phyloP scores from a whole-genome alignment of 768 basidiomycete species.

The Postia placenta region DNA sequence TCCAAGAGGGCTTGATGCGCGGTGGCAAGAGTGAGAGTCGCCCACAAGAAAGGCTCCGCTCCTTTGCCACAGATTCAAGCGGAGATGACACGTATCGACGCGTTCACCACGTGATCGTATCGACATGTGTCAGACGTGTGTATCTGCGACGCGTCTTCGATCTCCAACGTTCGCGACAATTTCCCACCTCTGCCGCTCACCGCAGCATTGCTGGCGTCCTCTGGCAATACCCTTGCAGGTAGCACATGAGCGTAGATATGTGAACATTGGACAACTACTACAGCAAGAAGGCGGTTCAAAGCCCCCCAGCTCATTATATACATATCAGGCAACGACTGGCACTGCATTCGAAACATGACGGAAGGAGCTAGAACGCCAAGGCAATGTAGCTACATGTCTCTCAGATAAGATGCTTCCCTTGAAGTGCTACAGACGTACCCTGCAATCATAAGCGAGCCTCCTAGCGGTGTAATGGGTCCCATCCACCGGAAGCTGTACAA shows the following conservation, averaged over 20 bases:
- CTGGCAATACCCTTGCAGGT: too few relatives aligned
- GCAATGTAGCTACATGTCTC: conserved; percentile 40
- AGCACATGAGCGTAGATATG: too few relatives aligned
- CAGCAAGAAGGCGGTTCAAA: too few relatives aligned
- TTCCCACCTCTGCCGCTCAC: too few relatives aligned
- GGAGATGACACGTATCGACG: conserved; percentile 33
- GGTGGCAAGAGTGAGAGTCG: conserved; percentile 10
- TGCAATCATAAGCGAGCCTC: conserved; percentile 57
- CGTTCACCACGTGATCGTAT: conserved; percentile 32
- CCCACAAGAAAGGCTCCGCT: conserved; percentile 8
- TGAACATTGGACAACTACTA: too few relatives aligned
- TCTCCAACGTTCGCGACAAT: too few relatives aligned
- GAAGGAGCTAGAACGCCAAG: conserved; percentile 35
- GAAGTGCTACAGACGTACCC: conserved; percentile 39
- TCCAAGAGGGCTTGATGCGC: conserved; percentile 2
- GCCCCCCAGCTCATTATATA: too few relatives aligned
- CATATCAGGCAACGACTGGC: background rate
- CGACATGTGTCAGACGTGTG: background rate
- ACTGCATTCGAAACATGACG: background rate
- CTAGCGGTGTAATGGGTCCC: conserved; percentile 65
- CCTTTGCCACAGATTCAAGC: conserved; percentile 30
- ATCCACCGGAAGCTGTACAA: conserved; percentile 38
- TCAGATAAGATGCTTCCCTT: background rate
- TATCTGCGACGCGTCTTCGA: too few relatives aligned
- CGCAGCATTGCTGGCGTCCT: too few relatives aligned